A percentile compares a stretch with the other conserved stretches of the same genome.
Evolutionary conservation across 768 basidiomycete species (phyloP).

Genomic region (Pleurotus ostreatus): DNA sequence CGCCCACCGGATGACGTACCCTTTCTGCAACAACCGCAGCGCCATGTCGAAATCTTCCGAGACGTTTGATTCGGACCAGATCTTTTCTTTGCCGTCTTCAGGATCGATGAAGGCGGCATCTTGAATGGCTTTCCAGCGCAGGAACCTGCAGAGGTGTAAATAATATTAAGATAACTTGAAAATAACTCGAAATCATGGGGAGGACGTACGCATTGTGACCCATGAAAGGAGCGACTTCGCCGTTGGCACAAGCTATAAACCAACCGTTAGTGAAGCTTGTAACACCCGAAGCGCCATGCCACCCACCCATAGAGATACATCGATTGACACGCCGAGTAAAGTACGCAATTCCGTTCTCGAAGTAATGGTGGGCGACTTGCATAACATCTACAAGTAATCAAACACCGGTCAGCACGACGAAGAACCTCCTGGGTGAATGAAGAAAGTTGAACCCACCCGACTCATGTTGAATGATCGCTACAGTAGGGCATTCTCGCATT

Average conservation of each 20-base stretch:
- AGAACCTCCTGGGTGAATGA: not conserved
- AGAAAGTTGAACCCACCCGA: constrained; percentile 38
- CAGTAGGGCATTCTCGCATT: constrained; percentile 66
- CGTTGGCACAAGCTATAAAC: constrained; percentile 65
- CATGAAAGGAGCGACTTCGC: constrained; percentile 79
- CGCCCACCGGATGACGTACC: constrained; percentile 77
- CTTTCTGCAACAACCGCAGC: constrained; percentile 52
- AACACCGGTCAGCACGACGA: not conserved
- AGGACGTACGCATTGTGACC: constrained; percentile 65
- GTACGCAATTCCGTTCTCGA: constrained; percentile 84
- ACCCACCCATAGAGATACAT: constrained; percentile 68
- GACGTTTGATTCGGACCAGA: constrained; percentile 76
- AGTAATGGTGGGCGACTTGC: constrained; percentile 84
- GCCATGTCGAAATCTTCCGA: constrained; percentile 87
- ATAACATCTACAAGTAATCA: constrained; percentile 53
- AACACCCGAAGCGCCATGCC: constrained; percentile 16
- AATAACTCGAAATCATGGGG: not conserved
- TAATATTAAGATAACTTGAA: not conserved
- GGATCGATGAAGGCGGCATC: constrained; percentile 74
- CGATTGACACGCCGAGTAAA: constrained; percentile 80
- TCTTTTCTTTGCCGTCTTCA: constrained; percentile 61
- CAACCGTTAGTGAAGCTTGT: not conserved
- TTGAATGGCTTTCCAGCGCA: constrained; percentile 84
- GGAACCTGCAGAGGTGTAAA: constrained; percentile 35
- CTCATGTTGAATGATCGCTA: constrained; percentile 86